These are phyloP conservation scores for Heliamphora ciliata DNA, from an alignment of 179 eudicot species.

Conservation along the genomic window DNA sequence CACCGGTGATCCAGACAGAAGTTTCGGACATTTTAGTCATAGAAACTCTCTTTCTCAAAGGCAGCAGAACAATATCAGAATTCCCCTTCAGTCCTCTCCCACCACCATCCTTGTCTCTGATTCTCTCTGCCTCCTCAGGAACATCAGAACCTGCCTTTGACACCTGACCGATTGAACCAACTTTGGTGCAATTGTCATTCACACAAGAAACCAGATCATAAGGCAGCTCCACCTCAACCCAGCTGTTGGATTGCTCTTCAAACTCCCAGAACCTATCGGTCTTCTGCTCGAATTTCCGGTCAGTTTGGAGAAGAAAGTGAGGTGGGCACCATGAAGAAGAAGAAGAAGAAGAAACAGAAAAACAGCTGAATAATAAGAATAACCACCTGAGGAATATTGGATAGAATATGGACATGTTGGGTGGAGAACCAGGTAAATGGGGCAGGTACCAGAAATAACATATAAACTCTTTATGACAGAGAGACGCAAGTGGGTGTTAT, in stretches of 20 bases:
- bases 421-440: not conserved
- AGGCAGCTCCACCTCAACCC: conserved; percentile 69
- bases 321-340: conserved; percentile 32
- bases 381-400: conserved; percentile 18
- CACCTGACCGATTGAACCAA: conserved; percentile 37
- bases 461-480: too few relatives aligned
- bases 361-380: conserved; percentile 19
- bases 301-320: conserved; percentile 20
- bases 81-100: conserved; percentile 14
- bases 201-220: conserved; percentile 62
- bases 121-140: conserved; percentile 8
- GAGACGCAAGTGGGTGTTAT: too few relatives aligned
- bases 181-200: conserved; percentile 50
- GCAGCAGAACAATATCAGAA: conserved; percentile 24
- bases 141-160: conserved; percentile 5
- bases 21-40: conserved; percentile 62
- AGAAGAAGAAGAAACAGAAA: conserved; percentile 16
- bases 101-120: not conserved
- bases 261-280: conserved; percentile 46
- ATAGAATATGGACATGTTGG: conserved; percentile 14
- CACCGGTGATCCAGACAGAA: conserved; percentile 73
- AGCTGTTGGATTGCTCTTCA: conserved; percentile 50
- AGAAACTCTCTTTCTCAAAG: conserved; percentile 58
- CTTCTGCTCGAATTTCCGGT: conserved; percentile 38
- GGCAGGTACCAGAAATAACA: not conserved